These are phyloP conservation scores for Phaseolus coccineus DNA, from an alignment of 331 rosid species.

Conservation along the genomic window DNA sequence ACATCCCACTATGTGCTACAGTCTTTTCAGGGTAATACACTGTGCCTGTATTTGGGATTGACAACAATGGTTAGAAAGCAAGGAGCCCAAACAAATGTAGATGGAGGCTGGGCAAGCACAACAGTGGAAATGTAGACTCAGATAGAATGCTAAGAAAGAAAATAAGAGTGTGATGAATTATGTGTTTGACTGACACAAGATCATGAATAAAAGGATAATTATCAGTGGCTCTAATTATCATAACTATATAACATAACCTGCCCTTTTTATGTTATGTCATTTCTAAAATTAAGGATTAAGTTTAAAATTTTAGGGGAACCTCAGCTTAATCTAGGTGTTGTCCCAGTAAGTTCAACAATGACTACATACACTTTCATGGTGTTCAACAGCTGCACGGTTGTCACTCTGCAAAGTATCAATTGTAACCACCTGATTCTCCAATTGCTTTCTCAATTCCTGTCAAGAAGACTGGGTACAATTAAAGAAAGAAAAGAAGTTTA, in stretches of 20 bases:
- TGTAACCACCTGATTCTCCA: slow-evolving; percentile 77
- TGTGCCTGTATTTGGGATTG: too few relatives aligned
- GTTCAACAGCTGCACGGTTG: slow-evolving; percentile 65
- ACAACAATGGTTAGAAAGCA: too few relatives aligned
- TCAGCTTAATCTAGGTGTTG: neutral
- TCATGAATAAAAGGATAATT: neutral
- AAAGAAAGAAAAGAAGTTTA: neutral
- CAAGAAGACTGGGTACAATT: slow-evolving; percentile 30
- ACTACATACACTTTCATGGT: slow-evolving; percentile 73
- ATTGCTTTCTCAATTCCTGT: slow-evolving; percentile 95
- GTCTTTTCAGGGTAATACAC: too few relatives aligned
- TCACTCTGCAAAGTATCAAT: slow-evolving; percentile 69
- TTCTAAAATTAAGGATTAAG: slow-evolving; percentile 12
- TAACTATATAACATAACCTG: neutral
- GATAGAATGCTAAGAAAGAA: neutral
- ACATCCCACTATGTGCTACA: too few relatives aligned
- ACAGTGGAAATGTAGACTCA: neutral
- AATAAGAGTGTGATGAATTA: neutral
- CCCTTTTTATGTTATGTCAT: slow-evolving; percentile 1
- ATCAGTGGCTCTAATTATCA: neutral
- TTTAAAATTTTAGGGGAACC: slow-evolving; percentile 13
- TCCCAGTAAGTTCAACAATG: slow-evolving; percentile 21
- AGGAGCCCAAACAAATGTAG: neutral
- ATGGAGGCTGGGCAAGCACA: too few relatives aligned
- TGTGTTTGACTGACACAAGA: neutral